Conservation (phyloP, 306 rosid genomes). For the Medicago arabica region DNA sequence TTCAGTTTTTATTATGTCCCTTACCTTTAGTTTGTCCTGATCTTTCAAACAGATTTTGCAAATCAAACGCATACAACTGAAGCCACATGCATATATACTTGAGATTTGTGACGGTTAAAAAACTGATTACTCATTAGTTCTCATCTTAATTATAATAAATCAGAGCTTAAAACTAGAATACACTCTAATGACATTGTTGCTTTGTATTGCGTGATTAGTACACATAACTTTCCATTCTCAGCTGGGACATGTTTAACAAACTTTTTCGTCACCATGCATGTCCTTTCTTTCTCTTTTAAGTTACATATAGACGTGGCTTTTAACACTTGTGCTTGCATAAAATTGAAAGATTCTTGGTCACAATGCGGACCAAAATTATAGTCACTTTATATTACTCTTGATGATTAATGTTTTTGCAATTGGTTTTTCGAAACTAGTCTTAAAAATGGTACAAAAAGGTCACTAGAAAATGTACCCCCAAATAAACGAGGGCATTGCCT, state of each 20-base stretch:
- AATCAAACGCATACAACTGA: too few relatives aligned
- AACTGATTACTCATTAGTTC: too few relatives aligned
- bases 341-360: conserved; percentile 38
- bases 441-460: conserved; percentile 1
- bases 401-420: not conserved
- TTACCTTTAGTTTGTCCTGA: too few relatives aligned
- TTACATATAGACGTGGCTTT: conserved; percentile 32
- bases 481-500: not conserved
- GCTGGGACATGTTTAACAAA: conserved; percentile 57
- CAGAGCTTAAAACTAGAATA: too few relatives aligned
- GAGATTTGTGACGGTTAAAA: too few relatives aligned
- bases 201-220: conserved; percentile 36
- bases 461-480: conserved; percentile 4
- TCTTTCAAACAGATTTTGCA: too few relatives aligned
- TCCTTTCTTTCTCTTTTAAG: conserved; percentile 39
- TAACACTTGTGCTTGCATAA: conserved; percentile 39
- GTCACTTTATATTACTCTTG: conserved; percentile 20
- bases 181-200: not conserved
- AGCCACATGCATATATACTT: too few relatives aligned
- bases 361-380: conserved; percentile 32
- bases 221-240: conserved; percentile 48
- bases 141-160: too few relatives aligned
- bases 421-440: conserved; percentile 23
- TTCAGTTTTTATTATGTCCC: too few relatives aligned
- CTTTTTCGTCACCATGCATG: conserved; percentile 56